A percentile compares a stretch with the other conserved stretches of the same genome.
phyloP scores from a whole-genome alignment of 2,329 filamentous ascomycete species.

The Dactylellina cionopaga region DNA sequence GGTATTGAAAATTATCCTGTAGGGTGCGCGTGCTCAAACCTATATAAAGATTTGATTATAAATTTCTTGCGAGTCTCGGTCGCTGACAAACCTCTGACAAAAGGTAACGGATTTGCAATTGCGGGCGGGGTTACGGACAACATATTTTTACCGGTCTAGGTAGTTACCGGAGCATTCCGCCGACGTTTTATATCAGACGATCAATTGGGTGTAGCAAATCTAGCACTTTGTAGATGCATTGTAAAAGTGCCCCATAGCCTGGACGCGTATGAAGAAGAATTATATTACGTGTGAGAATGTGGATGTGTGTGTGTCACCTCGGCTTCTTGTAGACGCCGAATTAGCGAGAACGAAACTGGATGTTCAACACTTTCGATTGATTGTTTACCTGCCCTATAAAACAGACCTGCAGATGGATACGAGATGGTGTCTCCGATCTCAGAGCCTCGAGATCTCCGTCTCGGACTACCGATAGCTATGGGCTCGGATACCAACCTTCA shows the following conservation, averaged over 20 bases:
- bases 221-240: not conserved
- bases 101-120: slow-evolving; percentile 15
- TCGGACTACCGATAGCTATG: slow-evolving; percentile 27
- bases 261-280: too few species aligned
- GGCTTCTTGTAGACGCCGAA: slow-evolving; percentile 11
- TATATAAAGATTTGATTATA: slow-evolving; percentile 14
- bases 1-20: slow-evolving; percentile 19
- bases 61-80: slow-evolving; percentile 2
- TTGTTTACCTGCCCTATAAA: slow-evolving; percentile 1
- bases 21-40: slow-evolving; percentile 2
- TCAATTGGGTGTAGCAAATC: not conserved
- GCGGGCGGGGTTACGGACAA: not conserved
- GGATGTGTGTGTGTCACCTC: not conserved
- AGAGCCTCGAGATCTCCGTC: slow-evolving; percentile 43
- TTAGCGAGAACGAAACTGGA: too few species aligned
- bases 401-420: slow-evolving; percentile 22
- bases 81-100: slow-evolving; percentile 34
- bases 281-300: too few species aligned
- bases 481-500: slow-evolving; percentile 38
- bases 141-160: not conserved
- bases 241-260: too few species aligned
- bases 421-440: slow-evolving; percentile 34
- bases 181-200: not conserved
- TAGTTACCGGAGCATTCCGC: not conserved
- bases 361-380: too few species aligned